These are phyloP conservation scores for Sporothrix schenckii DNA, from an alignment of 2,329 filamentous ascomycete genomes.

Conservation along the genomic window DNA sequence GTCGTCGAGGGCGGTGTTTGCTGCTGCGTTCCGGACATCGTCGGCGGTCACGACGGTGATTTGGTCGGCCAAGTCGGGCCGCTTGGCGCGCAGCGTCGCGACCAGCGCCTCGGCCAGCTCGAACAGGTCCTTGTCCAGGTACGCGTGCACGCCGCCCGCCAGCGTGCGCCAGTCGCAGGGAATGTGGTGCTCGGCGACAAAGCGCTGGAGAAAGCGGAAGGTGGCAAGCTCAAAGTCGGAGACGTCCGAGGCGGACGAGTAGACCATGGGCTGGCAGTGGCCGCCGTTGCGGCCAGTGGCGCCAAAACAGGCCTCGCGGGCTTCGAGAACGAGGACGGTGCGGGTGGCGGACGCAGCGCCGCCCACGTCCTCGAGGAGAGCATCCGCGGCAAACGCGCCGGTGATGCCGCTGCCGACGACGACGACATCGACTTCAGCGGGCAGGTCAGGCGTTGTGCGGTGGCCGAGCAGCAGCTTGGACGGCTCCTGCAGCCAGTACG, in stretches of 20 bases:
- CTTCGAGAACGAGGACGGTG: conserved; percentile 73
- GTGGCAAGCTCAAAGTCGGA: conserved; percentile 74
- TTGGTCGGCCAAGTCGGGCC: conserved; percentile 61
- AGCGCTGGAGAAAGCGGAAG: conserved; percentile 60
- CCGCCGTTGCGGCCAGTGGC: conserved; percentile 76
- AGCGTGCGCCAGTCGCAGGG: conserved; percentile 70
- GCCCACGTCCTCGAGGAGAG: conserved; percentile 50
- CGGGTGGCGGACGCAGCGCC: conserved; percentile 42
- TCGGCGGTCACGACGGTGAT: conserved; percentile 46
- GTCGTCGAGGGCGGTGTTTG: conserved; percentile 46
- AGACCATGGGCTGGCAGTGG: conserved; percentile 75
- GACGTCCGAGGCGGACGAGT: conserved; percentile 61
- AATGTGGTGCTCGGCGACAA: conserved; percentile 61
- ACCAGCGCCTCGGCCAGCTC: conserved; percentile 56
- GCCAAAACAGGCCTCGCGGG: conserved; percentile 77
- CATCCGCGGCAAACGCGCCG: conserved; percentile 70
- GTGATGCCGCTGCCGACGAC: conserved; percentile 77
- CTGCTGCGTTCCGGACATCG: conserved; percentile 29
- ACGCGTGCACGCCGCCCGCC: conserved; percentile 63
- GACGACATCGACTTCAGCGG: conserved; percentile 66
- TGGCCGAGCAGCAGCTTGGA: conserved; percentile 67
- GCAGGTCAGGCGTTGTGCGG: conserved; percentile 66
- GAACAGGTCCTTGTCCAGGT: conserved; percentile 61
- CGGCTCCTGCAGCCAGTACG: conserved; percentile 75
- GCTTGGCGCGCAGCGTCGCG: conserved; percentile 50